Evolutionary conservation across 257 asterid species (phyloP), one percentile per base, ranked within the genome.

Genomic region (Solanum rostratum): DNA sequence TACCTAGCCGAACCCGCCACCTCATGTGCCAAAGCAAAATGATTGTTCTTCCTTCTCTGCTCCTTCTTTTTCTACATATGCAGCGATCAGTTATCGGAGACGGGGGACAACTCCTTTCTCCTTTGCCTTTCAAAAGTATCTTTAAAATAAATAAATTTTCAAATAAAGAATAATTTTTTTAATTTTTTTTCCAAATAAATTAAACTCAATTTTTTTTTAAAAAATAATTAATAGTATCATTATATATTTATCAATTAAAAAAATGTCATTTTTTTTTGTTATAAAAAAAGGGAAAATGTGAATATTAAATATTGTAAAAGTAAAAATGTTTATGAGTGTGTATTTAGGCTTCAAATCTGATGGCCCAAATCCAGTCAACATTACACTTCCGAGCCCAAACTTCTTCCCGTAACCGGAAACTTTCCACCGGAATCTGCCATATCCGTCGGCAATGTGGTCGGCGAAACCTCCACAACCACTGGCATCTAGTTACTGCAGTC

Each of bases 371-470:
- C 22, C 55, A 14, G 19, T 71, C 33, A 20, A 70, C 27, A 54
- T 53, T 78, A n/a, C 24, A 62, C 37, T 57, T 30, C 57, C 70
- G 39, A 45, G 7, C 59, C 15, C 41, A 41, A 73, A 22, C 19
- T 22, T 53, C 50, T 71, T 29, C 74, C 60, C 60, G 19, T n/a
- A n/a, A 55, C 84, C 33, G 60, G 13, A 3, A 46, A 57, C 45
- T 6, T 50, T 57, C 12, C 59, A 22, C 85, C 81, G 82, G 82
- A 22, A 55, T 7, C 82, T 71, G 79, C 78, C 37, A 46, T 49
- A 86, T 60, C 87, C 86, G 89, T 84, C 63, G 88, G 91, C 87
- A 87, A 95, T 95, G 99, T 94, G 92, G 94, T 94, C 97, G 89
- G 93, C 52, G 80, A 94, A 91, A 89, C 86, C 86, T 37, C 85